A percentile compares a stretch with the other conserved stretches of the same genome.
phyloP scores from a whole-genome alignment of 306 rosid genomes.

The Glycyrrhiza uralensis region DNA sequence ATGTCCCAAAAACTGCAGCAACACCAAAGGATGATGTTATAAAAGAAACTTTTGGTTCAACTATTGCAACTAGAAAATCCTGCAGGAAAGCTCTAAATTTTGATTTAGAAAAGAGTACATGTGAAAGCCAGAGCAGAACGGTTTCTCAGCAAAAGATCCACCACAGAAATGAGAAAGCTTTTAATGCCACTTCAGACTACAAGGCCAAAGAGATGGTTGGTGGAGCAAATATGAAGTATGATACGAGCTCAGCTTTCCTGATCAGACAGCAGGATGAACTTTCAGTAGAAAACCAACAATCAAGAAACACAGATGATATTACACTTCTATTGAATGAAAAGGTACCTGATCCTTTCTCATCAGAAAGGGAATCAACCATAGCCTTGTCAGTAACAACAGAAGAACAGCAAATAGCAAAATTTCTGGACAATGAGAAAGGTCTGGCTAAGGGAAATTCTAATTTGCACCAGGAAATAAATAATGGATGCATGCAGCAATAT shows the following conservation, averaged over 20 bases:
- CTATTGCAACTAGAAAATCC: conserved; percentile 36
- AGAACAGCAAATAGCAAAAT: conserved; percentile 28
- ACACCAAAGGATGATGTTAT: conserved; percentile 39
- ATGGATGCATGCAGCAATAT: conserved; percentile 36
- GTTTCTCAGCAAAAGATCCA: conserved; percentile 41
- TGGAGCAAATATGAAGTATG: conserved; percentile 23
- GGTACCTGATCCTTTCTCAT: conserved; percentile 15
- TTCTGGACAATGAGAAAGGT: conserved; percentile 13
- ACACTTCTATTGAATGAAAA: conserved; percentile 29
- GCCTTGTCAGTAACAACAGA: conserved; percentile 25
- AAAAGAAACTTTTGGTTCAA: conserved; percentile 25
- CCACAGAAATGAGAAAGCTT: conserved; percentile 30
- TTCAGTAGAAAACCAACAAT: conserved; percentile 33
- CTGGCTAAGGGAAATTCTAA: conserved; percentile 34
- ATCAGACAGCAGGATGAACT: conserved; percentile 22
- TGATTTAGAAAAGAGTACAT: conserved; percentile 46
- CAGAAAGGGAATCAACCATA: conserved; percentile 36
- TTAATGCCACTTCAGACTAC: conserved; percentile 24
- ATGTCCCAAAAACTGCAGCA: conserved; percentile 39
- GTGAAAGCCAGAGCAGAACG: conserved; percentile 33
- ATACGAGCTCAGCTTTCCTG: conserved; percentile 29
- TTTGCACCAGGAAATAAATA: conserved; percentile 31
- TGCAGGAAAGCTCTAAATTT: conserved; percentile 63
- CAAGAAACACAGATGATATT: conserved; percentile 22
- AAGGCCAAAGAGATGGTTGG: conserved; percentile 25